Percentiles rank a stretch among this genome's conserved stretches.
These are phyloP conservation scores for Zygoascus hellenicus DNA, from an alignment of 1,139 yeast species.

Conservation along the genomic window DNA sequence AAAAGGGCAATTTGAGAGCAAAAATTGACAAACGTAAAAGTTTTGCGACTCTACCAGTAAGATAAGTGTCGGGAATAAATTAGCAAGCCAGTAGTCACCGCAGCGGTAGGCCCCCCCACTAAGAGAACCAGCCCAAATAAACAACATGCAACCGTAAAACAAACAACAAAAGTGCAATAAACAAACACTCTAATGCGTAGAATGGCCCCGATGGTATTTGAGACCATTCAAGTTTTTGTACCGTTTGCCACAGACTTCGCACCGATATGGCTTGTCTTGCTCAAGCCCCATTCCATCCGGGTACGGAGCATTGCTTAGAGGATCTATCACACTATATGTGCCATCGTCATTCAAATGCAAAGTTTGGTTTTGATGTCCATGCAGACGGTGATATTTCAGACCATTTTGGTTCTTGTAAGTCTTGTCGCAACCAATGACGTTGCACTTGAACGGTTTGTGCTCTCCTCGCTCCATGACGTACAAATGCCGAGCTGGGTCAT, in stretches of 20 bases:
- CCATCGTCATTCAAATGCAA: slow-evolving; percentile 90
- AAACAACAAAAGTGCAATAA: too few relatives aligned
- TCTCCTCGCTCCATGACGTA: slow-evolving; percentile 90
- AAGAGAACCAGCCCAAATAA: too few relatives aligned
- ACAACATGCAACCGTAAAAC: too few relatives aligned
- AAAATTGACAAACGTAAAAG: too few relatives aligned
- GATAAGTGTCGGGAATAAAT: too few relatives aligned
- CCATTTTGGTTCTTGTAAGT: slow-evolving; percentile 97
- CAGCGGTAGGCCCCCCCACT: too few relatives aligned
- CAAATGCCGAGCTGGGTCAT: slow-evolving; percentile 88
- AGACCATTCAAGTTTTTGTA: slow-evolving; percentile 94
- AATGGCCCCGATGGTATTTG: slow-evolving; percentile 95
- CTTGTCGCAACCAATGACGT: slow-evolving; percentile 96
- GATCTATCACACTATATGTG: slow-evolving; percentile 85
- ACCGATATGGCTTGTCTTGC: slow-evolving; percentile 95
- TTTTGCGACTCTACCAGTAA: too few relatives aligned
- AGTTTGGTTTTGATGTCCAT: slow-evolving; percentile 96
- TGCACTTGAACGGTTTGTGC: slow-evolving; percentile 94
- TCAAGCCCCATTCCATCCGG: slow-evolving; percentile 89
- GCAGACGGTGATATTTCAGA: slow-evolving; percentile 87
- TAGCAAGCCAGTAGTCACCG: too few relatives aligned
- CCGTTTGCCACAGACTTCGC: slow-evolving; percentile 97
- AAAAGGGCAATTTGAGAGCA: too few relatives aligned
- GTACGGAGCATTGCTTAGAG: slow-evolving; percentile 84
- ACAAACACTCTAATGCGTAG: slow-evolving; percentile 62